Base-by-base conservation (phyloP, 75 land plant species). In the Pseudotsuga menziesii region DNA sequence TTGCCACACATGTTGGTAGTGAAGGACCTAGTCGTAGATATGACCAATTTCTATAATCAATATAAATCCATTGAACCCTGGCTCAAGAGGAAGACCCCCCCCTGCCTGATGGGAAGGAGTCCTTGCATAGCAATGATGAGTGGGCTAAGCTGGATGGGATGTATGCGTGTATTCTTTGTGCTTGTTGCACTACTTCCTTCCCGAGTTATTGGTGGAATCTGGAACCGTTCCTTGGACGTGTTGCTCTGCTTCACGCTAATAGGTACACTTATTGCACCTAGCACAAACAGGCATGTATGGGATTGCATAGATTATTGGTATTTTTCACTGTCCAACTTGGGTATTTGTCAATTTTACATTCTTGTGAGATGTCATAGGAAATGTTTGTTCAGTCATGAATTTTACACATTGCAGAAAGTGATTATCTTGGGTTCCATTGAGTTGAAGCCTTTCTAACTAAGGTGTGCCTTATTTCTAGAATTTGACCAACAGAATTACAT, bases 181-280 rank as follows among this genome's bases (percentile, higher is more conserved):
- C 92, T 56, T 93, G 92, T 59, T 93, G 95, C 58, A 88, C 80
- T 74, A 77, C 91, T 32, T 79, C 91, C 13, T 90, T 92, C 78
- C 92, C 91, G 17, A 73, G 84, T 23, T 93, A 93, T 63, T 90
- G 91, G 95, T 93, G 95, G 95, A 88, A 90, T 62, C 82, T 84
- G 0, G 92, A 93, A 52, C 77, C 76, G 64, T 93, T 81, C 62
- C 81, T 82, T 2, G 95, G 92, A 15, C 92, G 92, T 1, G 90
- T 92, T 9, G 85, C 95, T 0, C 74, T 93, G 57, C 84, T 92
- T 8, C 85, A 86, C 72, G 90, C 95, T 76, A 80, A 80, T 66
- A 72, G 87, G 58, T 91, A 41, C 48, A 41, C 48, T 29, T 29
- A 29, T 29, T 29, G 32, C 32, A 29, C 32, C 32, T 29, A 29